Evolutionary conservation across 352 stramenopile species (phyloP).

Genomic region (Globisporangium viniferum): DNA sequence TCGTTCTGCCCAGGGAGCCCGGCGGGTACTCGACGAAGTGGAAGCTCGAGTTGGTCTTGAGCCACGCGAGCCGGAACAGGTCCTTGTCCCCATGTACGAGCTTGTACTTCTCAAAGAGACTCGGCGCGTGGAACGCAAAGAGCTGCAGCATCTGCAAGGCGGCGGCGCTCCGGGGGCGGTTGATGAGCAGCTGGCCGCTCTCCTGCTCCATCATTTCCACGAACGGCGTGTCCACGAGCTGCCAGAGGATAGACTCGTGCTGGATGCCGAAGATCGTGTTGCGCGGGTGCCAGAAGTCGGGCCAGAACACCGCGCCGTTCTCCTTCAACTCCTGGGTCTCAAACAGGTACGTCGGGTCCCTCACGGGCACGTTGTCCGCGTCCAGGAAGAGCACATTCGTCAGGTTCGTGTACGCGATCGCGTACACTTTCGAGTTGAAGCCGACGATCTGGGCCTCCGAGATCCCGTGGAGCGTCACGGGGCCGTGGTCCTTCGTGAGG

Average conservation of each 20-base stretch:
- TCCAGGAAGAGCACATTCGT: slow-evolving; percentile 49
- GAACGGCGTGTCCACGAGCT: slow-evolving; percentile 36
- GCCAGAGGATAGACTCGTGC: slow-evolving; percentile 45
- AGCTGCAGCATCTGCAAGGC: slow-evolving; percentile 35
- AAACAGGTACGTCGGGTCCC: slow-evolving; percentile 53
- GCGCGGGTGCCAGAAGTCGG: slow-evolving; percentile 53
- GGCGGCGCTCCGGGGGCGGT: slow-evolving; percentile 27
- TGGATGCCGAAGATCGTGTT: slow-evolving; percentile 64
- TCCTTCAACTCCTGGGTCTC: slow-evolving; percentile 29
- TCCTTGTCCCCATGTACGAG: slow-evolving; percentile 54
- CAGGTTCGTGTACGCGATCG: slow-evolving; percentile 36
- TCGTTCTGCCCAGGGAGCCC: slow-evolving; percentile 28
- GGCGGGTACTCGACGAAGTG: slow-evolving; percentile 46
- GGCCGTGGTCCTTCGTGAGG: slow-evolving; percentile 24
- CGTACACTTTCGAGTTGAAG: slow-evolving; percentile 53
- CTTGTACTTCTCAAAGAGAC: slow-evolving; percentile 33
- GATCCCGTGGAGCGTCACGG: slow-evolving; percentile 23
- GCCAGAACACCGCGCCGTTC: slow-evolving; percentile 53
- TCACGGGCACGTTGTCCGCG: slow-evolving; percentile 47
- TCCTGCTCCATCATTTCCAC: slow-evolving; percentile 78
- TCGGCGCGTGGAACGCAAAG: slow-evolving; percentile 49
- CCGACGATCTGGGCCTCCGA: slow-evolving; percentile 20
- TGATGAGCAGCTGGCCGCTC: slow-evolving; percentile 55
- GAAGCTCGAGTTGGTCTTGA: slow-evolving; percentile 43
- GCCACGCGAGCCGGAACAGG: slow-evolving; percentile 53